Percentiles rank a stretch among this genome's conserved stretches.
These are phyloP conservation scores for Fimicolochytrium jonesii DNA, from an alignment of 192 early-diverging fungal genomes.

Conservation along the genomic window DNA sequence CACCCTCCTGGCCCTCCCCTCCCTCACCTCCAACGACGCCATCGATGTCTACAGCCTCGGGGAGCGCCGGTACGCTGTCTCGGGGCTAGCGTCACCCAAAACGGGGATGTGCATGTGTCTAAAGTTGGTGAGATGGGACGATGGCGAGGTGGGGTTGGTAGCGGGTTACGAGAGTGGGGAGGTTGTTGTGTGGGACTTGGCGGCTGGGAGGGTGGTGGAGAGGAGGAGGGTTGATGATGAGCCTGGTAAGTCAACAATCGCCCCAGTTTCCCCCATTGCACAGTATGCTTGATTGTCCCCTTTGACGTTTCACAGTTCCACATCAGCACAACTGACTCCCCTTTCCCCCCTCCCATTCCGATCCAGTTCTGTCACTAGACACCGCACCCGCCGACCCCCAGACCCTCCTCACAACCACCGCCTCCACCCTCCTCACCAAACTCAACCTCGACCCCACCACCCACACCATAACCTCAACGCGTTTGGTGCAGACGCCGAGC, in stretches of 20 bases:
- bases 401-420: too few relatives aligned
- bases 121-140: neutral
- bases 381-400: neutral
- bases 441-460: slow-evolving; percentile 6
- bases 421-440: too few relatives aligned
- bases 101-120: slow-evolving; percentile 25
- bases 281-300: neutral
- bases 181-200: slow-evolving; percentile 11
- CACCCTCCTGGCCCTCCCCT: too few relatives aligned
- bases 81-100: too few relatives aligned
- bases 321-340: neutral
- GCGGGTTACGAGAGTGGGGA: slow-evolving; percentile 25
- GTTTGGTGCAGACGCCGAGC: neutral
- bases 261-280: neutral
- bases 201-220: neutral
- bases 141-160: neutral
- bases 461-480: slow-evolving; percentile 3
- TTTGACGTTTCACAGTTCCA: too few relatives aligned
- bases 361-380: slow-evolving; percentile 24
- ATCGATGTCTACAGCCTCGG: slow-evolving; percentile 22
- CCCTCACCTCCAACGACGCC: too few relatives aligned
- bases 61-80: too few relatives aligned
- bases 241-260: slow-evolving; percentile 7
- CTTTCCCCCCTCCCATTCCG: too few relatives aligned
- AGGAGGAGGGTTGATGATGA: slow-evolving; percentile 15